A percentile compares a stretch with the other conserved stretches of the same genome.
These are phyloP conservation scores for Penicillium sclerotigenum DNA, from an alignment of 2,329 filamentous ascomycete genomes.

Conservation along the genomic window DNA sequence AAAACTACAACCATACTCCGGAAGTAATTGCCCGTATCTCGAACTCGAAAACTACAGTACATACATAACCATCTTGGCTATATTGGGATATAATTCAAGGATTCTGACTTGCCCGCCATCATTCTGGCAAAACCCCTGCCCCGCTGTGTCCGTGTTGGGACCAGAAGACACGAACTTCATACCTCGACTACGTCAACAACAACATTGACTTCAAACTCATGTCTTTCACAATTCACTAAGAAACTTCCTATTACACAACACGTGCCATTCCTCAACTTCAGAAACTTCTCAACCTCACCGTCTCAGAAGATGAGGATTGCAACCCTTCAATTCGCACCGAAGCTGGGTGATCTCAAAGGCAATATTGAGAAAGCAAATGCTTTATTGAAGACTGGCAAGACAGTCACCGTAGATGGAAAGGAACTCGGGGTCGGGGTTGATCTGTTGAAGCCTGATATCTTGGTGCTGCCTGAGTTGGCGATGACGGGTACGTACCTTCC, in stretches of 20 bases:
- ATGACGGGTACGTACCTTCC: constrained; percentile 51
- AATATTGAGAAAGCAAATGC: constrained; percentile 47
- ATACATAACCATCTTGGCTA: neutral
- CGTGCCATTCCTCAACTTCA: neutral
- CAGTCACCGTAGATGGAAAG: constrained; percentile 9
- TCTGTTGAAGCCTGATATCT: constrained; percentile 48
- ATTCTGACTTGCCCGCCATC: neutral
- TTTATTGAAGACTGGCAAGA: constrained; percentile 39
- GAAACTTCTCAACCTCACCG: constrained; percentile 13
- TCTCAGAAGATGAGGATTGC: constrained; percentile 44
- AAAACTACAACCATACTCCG: neutral
- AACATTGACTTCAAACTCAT: neutral
- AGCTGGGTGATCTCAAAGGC: constrained; percentile 43
- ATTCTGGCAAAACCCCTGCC: constrained; percentile 10
- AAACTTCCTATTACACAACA: neutral
- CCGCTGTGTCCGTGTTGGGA: constrained; percentile 10
- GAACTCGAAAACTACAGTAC: neutral
- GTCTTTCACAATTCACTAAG: neutral
- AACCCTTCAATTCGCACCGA: constrained; percentile 46
- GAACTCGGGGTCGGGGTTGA: constrained; percentile 19
- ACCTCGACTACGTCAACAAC: neutral
- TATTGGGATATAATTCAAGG: neutral
- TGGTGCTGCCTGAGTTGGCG: constrained; percentile 62
- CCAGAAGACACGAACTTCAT: constrained; percentile 4
- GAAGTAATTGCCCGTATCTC: neutral